Base-by-base conservation (phyloP, 2,329 filamentous ascomycete species). In the Pseudogymnoascus sp. region DNA sequence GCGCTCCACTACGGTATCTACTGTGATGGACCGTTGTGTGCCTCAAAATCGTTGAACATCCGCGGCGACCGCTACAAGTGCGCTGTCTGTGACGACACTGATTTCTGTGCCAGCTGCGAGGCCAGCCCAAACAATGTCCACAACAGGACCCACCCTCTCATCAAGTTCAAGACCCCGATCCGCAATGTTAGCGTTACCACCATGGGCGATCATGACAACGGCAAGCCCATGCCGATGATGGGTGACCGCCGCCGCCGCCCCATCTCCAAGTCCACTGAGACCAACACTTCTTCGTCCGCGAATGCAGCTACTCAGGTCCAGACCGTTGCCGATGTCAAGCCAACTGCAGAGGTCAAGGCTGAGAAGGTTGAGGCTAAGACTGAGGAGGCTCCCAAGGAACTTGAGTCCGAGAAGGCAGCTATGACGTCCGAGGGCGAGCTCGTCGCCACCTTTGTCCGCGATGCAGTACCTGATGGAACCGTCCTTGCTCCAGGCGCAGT, bases 51-150 rank as follows among this genome's bases (percentile, higher is more conserved):
- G 81, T 84, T 79, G 31, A 96, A 92, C 77, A 97, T 99, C 71
- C 82, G 83, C 62, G 96, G 95, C 61, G 83, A 89, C 65, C 90
- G 95, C 67, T 99, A 95, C 84, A 99, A 99, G 85, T 99, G 95
- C 74, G 91, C 93, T 61, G 88, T 99, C 63, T 99, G 95, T 80
- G 83, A 96, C 72, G 93, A 99, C 74, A 88, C 88, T 35, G 95
- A 99, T 77, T 96, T 97, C 79, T 99, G 95, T 75, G 91, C 90
- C 72, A 89, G 85, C 72, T 99, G 95, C 78, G 96, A 99, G 78
- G 91, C 93, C 59, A 87, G 87, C 70, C 95, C 95, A 7, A 81
- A 81, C 67, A 93, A 96, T 75, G 80, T 79, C 21, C 95, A 99
- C 80, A 97, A 97, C 80, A 88, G 87, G 76, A 96, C 93, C n/a